Base-by-base conservation (phyloP, 495 filamentous ascomycete genomes). In the Margaritispora aquatica region DNA sequence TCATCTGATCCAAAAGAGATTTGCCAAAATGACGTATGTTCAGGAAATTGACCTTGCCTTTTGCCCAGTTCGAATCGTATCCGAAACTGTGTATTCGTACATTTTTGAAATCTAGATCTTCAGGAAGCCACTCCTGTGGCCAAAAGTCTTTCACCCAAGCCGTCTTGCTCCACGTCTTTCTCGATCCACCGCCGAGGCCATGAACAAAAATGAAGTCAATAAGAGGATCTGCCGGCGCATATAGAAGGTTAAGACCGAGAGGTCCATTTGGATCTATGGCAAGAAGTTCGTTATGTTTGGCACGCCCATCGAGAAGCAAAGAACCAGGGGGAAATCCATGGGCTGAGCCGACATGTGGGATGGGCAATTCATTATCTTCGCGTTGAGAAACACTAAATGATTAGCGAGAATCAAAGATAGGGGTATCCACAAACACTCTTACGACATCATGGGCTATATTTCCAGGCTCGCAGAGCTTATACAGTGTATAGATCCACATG, bases 11-110 rank as follows among this genome's bases (percentile, higher is more conserved):
- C 17, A 82, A 63, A 7, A 81, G 51, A 10, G 70, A 63, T 47
- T 73, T 71, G 9, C 60, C 76, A 55, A 82, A 79, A 62, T 77
- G 69, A 17, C 65, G 50, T 4, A 75, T 58, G 1, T 71, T 71
- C 0, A 80, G 62, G 38, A 67, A 61, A 61, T 69, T 76, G 29
- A 69, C 65, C 17, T 56, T 26, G 52, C 48, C 51, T 17, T 62
- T 7, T 19, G 38, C 49, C 73, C 59, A 61, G 26, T 66, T 51
- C 15, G 60, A 19, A 31, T 59, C 31, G 47, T 66, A 66, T 10
- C 64, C 64, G 54, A 63, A 66, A 46, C 15, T 63, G 21, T 63
- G 50, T 11, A 66, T 56, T 10, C 58, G 22, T 2, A 49, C 61
- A 55, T 57, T 27, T 1, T 29, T 15, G 47, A 66, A 58, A 24